phyloP scores from a whole-genome alignment of 495 filamentous ascomycete genomes.

The Aspergillus olivimuriae region DNA sequence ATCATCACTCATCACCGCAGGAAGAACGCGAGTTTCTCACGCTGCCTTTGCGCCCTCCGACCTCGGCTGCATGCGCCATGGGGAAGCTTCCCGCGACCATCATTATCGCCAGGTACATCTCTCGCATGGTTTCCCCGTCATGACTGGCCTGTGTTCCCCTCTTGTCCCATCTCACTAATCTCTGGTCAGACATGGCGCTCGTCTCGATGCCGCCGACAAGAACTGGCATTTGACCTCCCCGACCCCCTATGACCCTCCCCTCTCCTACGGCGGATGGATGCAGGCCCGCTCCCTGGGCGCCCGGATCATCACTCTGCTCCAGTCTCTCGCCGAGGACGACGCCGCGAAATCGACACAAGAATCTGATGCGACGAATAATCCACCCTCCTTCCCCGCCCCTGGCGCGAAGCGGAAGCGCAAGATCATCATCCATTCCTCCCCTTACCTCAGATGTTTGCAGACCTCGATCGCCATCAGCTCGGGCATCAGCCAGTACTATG shows the following conservation, averaged over 20 bases:
- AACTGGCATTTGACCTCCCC: conserved; percentile 94
- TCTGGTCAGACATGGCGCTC: conserved; percentile 77
- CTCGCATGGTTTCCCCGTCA: too few species aligned
- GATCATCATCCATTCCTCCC: conserved; percentile 84
- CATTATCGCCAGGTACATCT: conserved; percentile 71
- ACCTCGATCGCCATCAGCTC: conserved; percentile 86
- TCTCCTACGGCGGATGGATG: conserved; percentile 91
- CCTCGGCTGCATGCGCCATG: conserved; percentile 26
- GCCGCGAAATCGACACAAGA: conserved; percentile 15
- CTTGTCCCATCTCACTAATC: too few species aligned
- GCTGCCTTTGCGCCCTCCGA: background rate
- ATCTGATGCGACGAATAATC: too few species aligned
- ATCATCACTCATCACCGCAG: too few species aligned
- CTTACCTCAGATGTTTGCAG: conserved; percentile 88
- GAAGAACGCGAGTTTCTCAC: too few species aligned
- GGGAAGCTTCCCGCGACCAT: conserved; percentile 58
- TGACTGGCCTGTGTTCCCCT: too few species aligned
- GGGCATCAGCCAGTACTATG: conserved; percentile 66
- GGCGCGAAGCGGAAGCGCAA: conserved; percentile 29
- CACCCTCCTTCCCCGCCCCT: conserved; percentile 11
- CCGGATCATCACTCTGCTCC: conserved; percentile 70
- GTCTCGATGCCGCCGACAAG: conserved; percentile 88
- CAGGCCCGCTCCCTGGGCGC: conserved; percentile 74
- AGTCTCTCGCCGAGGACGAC: conserved; percentile 27
- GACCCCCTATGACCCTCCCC: conserved; percentile 89